These are phyloP conservation scores for Naematelia aurantialba DNA, from an alignment of 768 basidiomycete species.

Conservation along the genomic window DNA sequence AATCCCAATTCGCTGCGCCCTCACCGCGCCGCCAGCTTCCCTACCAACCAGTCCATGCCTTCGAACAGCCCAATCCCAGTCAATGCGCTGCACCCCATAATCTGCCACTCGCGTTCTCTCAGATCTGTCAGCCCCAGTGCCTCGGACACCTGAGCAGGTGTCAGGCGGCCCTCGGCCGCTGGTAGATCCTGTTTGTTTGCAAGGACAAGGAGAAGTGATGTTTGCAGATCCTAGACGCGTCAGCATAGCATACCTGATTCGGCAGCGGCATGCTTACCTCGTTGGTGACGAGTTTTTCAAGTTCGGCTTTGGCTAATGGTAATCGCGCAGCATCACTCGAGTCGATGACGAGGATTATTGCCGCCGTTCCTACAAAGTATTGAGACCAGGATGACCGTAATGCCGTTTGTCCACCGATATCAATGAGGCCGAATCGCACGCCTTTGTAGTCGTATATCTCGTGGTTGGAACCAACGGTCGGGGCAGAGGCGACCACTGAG, in stretches of 20 bases:
- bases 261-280: slow-evolving; percentile 30
- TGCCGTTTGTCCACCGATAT: slow-evolving; percentile 50
- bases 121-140: slow-evolving; percentile 47
- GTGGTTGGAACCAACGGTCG: slow-evolving; percentile 50
- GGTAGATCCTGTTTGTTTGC: slow-evolving; percentile 51
- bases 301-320: slow-evolving; percentile 43
- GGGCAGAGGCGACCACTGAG: slow-evolving; percentile 48
- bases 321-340: slow-evolving; percentile 45
- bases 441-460: slow-evolving; percentile 51
- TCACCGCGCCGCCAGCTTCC: slow-evolving; percentile 26
- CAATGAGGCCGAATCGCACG: slow-evolving; percentile 48
- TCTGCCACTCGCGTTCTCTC: slow-evolving; percentile 49
- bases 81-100: slow-evolving; percentile 47
- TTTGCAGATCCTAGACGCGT: slow-evolving; percentile 30
- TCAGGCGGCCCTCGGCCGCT: slow-evolving; percentile 36
- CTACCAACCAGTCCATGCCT: slow-evolving; percentile 49
- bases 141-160: slow-evolving; percentile 49
- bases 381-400: slow-evolving; percentile 46
- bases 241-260: background rate
- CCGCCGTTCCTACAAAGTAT: slow-evolving; percentile 46
- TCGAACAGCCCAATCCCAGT: slow-evolving; percentile 45
- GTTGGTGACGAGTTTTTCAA: slow-evolving; percentile 44
- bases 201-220: slow-evolving; percentile 43
- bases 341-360: slow-evolving; percentile 50
- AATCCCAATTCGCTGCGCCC: background rate